A percentile compares a stretch with the other conserved stretches of the same genome.
These are phyloP conservation scores for Collybia nuda DNA, from an alignment of 768 basidiomycete genomes.

Conservation along the genomic window DNA sequence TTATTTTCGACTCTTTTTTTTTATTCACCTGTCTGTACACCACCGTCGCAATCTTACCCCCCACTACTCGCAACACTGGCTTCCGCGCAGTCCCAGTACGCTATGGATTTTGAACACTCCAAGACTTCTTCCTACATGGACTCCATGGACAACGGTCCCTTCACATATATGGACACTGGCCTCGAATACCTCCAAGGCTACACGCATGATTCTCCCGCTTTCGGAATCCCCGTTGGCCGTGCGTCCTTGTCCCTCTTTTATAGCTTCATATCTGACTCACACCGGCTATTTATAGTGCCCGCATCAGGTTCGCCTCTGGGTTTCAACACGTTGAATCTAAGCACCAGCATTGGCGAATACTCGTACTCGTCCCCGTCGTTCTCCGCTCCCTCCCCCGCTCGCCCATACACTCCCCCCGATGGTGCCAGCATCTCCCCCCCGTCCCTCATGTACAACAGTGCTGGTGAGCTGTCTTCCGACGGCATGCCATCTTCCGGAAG, in stretches of 20 bases:
- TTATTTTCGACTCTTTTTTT: slow-evolving; percentile 20
- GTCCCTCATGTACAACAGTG: slow-evolving; percentile 67
- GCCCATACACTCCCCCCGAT: slow-evolving; percentile 71
- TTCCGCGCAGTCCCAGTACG: slow-evolving; percentile 24
- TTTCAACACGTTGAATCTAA: slow-evolving; percentile 61
- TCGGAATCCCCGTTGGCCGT: slow-evolving; percentile 67
- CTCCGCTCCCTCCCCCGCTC: slow-evolving; percentile 54
- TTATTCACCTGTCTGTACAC: slow-evolving; percentile 13
- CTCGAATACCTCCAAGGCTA: slow-evolving; percentile 74
- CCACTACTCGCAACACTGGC: slow-evolving; percentile 24
- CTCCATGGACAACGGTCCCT: slow-evolving; percentile 39
- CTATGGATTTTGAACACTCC: slow-evolving; percentile 51
- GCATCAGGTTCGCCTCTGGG: slow-evolving; percentile 58
- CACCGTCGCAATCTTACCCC: slow-evolving; percentile 9
- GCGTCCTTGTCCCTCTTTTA: slow-evolving; percentile 28
- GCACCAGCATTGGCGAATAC: slow-evolving; percentile 51
- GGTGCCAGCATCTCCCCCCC: slow-evolving; percentile 66
- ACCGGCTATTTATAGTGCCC: slow-evolving; percentile 40
- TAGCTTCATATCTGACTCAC: slow-evolving; percentile 9
- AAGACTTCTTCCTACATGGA: slow-evolving; percentile 51
- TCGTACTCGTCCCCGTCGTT: slow-evolving; percentile 55
- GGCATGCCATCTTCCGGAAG: slow-evolving; percentile 55
- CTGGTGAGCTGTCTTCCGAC: slow-evolving; percentile 75
- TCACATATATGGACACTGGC: slow-evolving; percentile 49
- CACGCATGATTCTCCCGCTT: slow-evolving; percentile 48